Evolutionary conservation across 179 eudicot species (phyloP).

Genomic region (Actinidia arguta): DNA sequence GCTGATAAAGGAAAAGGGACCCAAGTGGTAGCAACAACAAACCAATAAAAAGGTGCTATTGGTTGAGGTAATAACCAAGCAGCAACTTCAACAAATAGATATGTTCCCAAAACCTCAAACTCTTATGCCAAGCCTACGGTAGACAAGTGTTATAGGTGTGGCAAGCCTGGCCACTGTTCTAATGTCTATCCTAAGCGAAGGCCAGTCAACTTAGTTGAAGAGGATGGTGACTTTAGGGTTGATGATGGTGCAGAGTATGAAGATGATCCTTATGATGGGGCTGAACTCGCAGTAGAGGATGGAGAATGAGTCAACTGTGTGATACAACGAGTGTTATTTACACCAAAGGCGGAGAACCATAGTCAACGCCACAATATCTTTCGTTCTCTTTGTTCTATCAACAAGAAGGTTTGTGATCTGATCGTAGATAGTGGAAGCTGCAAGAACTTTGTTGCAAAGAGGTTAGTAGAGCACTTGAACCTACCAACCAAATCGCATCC

Average conservation of each 20-base stretch:
- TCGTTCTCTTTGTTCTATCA: background rate
- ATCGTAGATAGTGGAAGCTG: too few relatives aligned
- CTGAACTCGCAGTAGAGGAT: background rate
- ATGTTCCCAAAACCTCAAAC: background rate
- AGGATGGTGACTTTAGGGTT: too few relatives aligned
- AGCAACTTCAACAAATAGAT: background rate
- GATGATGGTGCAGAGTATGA: background rate
- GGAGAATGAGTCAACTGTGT: background rate
- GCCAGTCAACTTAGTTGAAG: background rate
- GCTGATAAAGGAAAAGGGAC: too few relatives aligned
- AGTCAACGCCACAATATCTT: constrained; percentile 8
- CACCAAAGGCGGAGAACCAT: background rate
- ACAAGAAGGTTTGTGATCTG: constrained; percentile 17
- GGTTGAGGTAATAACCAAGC: too few relatives aligned
- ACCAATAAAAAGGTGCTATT: background rate
- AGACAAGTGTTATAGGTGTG: background rate
- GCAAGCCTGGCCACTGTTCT: background rate
- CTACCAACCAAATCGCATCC: constrained; percentile 12
- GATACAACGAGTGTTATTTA: background rate
- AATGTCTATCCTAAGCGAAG: background rate
- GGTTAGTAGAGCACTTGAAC: background rate
- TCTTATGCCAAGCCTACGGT: background rate
- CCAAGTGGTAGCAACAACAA: background rate
- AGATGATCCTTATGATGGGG: background rate
- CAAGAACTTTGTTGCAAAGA: constrained; percentile 19